These are phyloP conservation scores for Diutina rugosa DNA, from an alignment of 1,139 yeast species.

Conservation along the genomic window DNA sequence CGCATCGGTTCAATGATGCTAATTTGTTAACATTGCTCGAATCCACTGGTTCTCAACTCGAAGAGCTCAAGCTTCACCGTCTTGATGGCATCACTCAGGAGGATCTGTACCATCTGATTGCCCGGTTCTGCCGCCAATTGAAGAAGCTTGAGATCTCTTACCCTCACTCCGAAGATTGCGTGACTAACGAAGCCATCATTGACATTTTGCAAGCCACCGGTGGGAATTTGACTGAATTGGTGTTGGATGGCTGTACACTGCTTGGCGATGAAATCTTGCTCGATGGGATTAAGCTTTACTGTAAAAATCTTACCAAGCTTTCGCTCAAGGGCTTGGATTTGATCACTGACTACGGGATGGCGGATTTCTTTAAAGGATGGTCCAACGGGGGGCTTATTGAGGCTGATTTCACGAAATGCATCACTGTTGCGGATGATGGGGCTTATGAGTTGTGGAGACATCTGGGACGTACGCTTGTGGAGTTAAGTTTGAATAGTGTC, in stretches of 20 bases:
- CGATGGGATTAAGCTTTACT: slow-evolving; percentile 48
- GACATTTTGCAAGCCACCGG: slow-evolving; percentile 47
- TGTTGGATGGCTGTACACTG: slow-evolving; percentile 59
- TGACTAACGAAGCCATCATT: slow-evolving; percentile 61
- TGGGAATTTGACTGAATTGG: slow-evolving; percentile 40
- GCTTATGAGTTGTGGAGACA: slow-evolving; percentile 49
- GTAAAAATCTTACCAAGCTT: slow-evolving; percentile 38
- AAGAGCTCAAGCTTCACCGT: slow-evolving; percentile 38
- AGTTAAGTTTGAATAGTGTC: slow-evolving; percentile 60
- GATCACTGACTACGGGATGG: slow-evolving; percentile 52
- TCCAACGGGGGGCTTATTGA: slow-evolving; percentile 43
- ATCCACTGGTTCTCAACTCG: slow-evolving; percentile 44
- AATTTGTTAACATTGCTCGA: slow-evolving; percentile 52
- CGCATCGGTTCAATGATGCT: slow-evolving; percentile 69
- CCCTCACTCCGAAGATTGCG: slow-evolving; percentile 50
- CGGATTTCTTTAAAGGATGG: slow-evolving; percentile 18
- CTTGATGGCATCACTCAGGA: slow-evolving; percentile 57
- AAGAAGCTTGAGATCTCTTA: slow-evolving; percentile 54
- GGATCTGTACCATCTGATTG: slow-evolving; percentile 47
- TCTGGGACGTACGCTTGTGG: slow-evolving; percentile 53
- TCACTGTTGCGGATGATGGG: slow-evolving; percentile 49
- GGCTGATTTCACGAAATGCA: slow-evolving; percentile 56
- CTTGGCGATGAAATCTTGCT: slow-evolving; percentile 53
- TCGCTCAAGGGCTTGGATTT: slow-evolving; percentile 45
- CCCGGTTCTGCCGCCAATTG: slow-evolving; percentile 44